Evolutionary conservation across 805 yeast species (phyloP).

Genomic region (Candida berthetii): DNA sequence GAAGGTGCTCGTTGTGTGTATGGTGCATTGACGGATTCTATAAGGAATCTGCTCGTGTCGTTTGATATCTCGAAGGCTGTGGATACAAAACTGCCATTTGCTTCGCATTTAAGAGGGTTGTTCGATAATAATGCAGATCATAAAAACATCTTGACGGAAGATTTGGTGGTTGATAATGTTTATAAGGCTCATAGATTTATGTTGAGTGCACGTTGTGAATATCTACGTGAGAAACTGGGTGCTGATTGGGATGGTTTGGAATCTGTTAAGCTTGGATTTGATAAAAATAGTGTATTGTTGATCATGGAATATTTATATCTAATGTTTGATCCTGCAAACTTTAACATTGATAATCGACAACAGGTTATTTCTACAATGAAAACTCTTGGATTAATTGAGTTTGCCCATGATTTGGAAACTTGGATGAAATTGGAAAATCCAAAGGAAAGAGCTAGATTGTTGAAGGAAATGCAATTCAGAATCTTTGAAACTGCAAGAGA

Average conservation of each 20-base stretch:
- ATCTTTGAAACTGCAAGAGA: constrained; percentile 14
- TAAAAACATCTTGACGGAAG: constrained; percentile 12
- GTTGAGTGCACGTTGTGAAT: constrained; percentile 29
- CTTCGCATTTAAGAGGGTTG: constrained; percentile 56
- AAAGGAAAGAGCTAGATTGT: constrained; percentile 24
- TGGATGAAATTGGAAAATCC: constrained; percentile 21
- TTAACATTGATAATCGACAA: constrained; percentile 22
- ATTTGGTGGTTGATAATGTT: constrained; percentile 14
- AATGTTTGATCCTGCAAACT: constrained; percentile 30
- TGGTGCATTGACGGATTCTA: constrained; percentile 68
- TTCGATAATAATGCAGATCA: constrained; percentile 21
- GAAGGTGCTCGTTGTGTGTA: constrained; percentile 76
- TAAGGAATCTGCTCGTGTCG: constrained; percentile 49
- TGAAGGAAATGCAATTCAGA: constrained; percentile 20
- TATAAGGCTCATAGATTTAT: constrained; percentile 32
- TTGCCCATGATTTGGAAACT: constrained; percentile 28
- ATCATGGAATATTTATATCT: constrained; percentile 28
- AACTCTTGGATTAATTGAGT: constrained; percentile 26
- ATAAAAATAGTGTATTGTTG: neutral
- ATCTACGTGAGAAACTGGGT: constrained; percentile 14
- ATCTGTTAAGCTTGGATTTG: neutral
- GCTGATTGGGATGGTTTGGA: neutral
- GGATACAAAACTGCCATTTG: constrained; percentile 66
- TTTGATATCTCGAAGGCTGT: constrained; percentile 65
- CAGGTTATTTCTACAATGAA: constrained; percentile 20